These are phyloP conservation scores for Fusarium begoniae DNA, from an alignment of 2,329 filamentous ascomycete genomes.

Conservation along the genomic window DNA sequence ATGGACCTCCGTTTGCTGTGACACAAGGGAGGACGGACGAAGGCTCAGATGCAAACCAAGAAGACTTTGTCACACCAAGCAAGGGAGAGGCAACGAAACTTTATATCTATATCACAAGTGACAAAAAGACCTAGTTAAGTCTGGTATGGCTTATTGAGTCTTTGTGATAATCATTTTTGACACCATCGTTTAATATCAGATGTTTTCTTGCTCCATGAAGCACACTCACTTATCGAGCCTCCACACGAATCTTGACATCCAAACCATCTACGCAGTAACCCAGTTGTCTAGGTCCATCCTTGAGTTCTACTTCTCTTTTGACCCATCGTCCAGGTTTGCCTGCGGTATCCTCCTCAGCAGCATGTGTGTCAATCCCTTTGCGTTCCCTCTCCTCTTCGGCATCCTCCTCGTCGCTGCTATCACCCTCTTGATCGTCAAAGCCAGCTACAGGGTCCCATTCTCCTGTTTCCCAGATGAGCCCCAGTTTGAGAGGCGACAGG, in stretches of 20 bases:
- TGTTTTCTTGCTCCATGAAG: not conserved
- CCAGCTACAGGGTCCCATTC: conserved; percentile 84
- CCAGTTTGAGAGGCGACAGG: conserved; percentile 69
- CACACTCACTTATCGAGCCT: conserved; percentile 50
- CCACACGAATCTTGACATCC: conserved; percentile 77
- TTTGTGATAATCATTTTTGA: not conserved
- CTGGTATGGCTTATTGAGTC: not conserved
- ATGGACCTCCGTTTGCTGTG: conserved; percentile 2
- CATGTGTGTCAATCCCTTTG: conserved; percentile 32
- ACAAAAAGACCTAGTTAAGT: not conserved
- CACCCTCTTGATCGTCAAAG: conserved; percentile 66
- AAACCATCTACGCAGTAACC: conserved; percentile 83
- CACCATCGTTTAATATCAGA: not conserved
- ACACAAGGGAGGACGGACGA: conserved; percentile 24
- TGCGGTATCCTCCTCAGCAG: conserved; percentile 36
- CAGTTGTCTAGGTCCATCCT: conserved; percentile 80
- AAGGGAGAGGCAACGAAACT: not conserved
- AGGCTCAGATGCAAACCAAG: not conserved
- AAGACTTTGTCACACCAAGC: conserved; percentile 1
- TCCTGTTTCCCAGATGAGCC: conserved; percentile 86
- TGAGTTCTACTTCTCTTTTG: conserved; percentile 81
- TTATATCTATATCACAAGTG: not conserved
- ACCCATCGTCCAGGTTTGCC: conserved; percentile 68
- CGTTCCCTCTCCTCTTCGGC: conserved; percentile 47
- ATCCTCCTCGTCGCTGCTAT: conserved; percentile 63